phyloP scores from a whole-genome alignment of 169 alveolate species.

The Eimeria acervulina region DNA sequence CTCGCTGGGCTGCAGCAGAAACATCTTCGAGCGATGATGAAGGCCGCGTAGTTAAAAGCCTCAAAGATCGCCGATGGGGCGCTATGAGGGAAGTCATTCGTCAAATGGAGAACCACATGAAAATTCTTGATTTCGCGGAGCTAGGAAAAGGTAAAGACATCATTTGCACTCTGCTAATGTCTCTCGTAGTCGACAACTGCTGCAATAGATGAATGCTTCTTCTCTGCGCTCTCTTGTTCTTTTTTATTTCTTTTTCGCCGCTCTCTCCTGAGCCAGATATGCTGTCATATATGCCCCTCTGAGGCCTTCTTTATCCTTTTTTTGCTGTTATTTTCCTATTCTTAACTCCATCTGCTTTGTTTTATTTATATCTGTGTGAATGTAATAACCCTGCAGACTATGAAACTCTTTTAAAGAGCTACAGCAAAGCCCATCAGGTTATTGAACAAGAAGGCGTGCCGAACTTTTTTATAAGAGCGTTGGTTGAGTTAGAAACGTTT shows the following conservation, averaged over 20 bases:
- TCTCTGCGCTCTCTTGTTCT: background rate
- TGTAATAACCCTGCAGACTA: slow-evolving; percentile 55
- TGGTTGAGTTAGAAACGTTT: slow-evolving; percentile 76
- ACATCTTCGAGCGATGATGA: slow-evolving; percentile 83
- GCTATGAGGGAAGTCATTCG: slow-evolving; percentile 84
- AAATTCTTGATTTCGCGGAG: slow-evolving; percentile 80
- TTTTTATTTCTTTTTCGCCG: background rate
- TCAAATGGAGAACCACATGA: slow-evolving; percentile 84
- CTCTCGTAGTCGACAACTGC: background rate
- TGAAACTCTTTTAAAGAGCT: slow-evolving; percentile 78
- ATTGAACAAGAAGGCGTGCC: slow-evolving; percentile 83
- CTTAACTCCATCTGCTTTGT: background rate
- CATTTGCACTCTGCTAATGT: background rate
- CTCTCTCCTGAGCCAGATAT: no score
- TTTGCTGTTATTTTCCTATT: background rate
- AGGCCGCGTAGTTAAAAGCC: slow-evolving; percentile 81
- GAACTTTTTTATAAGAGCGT: slow-evolving; percentile 81
- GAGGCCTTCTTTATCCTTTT: background rate
- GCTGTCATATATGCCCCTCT: background rate
- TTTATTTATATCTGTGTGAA: background rate
- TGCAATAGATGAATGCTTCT: background rate
- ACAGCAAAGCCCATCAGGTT: slow-evolving; percentile 78
- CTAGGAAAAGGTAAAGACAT: slow-evolving; percentile 74
- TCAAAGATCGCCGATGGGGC: slow-evolving; percentile 81
- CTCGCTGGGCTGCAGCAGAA: slow-evolving; percentile 82